Base-by-base conservation (phyloP, 129 eudicot species). In the Oenanthe sinensis region DNA sequence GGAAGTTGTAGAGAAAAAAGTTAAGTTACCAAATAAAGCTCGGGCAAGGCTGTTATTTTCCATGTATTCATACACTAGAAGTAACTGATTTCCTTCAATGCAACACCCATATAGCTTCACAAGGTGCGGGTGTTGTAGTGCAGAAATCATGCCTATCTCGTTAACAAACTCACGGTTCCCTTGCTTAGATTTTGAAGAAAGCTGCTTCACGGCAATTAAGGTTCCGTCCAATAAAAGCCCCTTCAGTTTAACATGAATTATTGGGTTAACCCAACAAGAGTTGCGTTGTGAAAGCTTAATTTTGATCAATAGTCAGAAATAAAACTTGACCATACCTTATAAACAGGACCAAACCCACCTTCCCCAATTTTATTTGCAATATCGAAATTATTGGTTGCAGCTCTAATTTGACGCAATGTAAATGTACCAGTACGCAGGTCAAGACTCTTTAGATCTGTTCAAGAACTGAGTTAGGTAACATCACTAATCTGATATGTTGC, bases 311-410 rank as follows among this genome's bases (percentile, higher is more conserved):
- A 49, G 24, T 12, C 22, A 76, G 71, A 77, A 20, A 77, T 22
- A 8, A n/a, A 4, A 39, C 14, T 37, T 55, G 8, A 58, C 54
- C 54, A 7, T 79, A 88, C 91, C 89, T 88, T 88, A 81, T 76
- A 88, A 16, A 88, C 92, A 40, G 87, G 77, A 71, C 92, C 92
- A 82, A 88, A 88, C 72, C 92, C 92, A 71, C 92, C 92, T 88
- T 88, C 92, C 60, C 92, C 92, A 48, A 88, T 83, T 69, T 88
- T 88, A 55, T 88, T 88, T 45, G 85, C 69, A 47, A 76, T 50
- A 84, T 83, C 84, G n/a, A 88, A 88, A 47, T 88, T 80, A 58
- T 86, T 83, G 14, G 92, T 88, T 15, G 92, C 87, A 26, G 88
- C 86, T 79, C 69, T 88, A 17, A 88, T 81, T 81, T 88, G 91